Evolutionary conservation across 805 yeast species (phyloP).

Genomic region (Candida incommunis): DNA sequence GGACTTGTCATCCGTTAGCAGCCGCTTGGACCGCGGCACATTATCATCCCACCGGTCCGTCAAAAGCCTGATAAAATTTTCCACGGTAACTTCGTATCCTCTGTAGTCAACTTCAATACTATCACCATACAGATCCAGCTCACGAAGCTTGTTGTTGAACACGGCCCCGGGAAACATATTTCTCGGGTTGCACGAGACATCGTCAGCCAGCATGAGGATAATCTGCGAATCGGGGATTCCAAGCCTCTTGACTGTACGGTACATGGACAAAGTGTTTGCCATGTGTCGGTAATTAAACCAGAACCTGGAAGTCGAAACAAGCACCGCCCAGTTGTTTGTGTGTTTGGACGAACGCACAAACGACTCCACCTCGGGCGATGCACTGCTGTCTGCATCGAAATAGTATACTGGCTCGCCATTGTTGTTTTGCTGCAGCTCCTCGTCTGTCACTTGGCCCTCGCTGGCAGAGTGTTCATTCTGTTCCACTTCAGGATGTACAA

Average conservation of each 20-base stretch:
- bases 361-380: background rate
- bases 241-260: constrained; percentile 85
- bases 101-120: constrained; percentile 91
- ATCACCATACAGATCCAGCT: constrained; percentile 85
- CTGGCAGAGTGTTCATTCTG: too few relatives aligned
- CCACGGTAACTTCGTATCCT: constrained; percentile 97
- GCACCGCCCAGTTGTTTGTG: constrained; percentile 72
- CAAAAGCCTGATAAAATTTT: constrained; percentile 78
- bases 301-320: constrained; percentile 89
- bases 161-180: constrained; percentile 94
- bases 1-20: constrained; percentile 85
- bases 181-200: constrained; percentile 91
- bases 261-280: constrained; percentile 90
- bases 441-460: too few relatives aligned
- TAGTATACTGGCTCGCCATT: too few relatives aligned
- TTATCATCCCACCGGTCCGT: constrained; percentile 94
- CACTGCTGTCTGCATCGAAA: too few relatives aligned
- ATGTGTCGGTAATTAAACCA: constrained; percentile 98
- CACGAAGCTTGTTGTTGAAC: constrained; percentile 85
- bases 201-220: constrained; percentile 91
- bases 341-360: constrained; percentile 22
- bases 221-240: constrained; percentile 98
- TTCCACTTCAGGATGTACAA: too few relatives aligned
- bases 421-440: too few relatives aligned
- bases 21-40: constrained; percentile 83